Evolutionary conservation across 2,329 filamentous ascomycete species (phyloP), one percentile per base, ranked within the genome.

Genomic region (Bisporella sp.): DNA sequence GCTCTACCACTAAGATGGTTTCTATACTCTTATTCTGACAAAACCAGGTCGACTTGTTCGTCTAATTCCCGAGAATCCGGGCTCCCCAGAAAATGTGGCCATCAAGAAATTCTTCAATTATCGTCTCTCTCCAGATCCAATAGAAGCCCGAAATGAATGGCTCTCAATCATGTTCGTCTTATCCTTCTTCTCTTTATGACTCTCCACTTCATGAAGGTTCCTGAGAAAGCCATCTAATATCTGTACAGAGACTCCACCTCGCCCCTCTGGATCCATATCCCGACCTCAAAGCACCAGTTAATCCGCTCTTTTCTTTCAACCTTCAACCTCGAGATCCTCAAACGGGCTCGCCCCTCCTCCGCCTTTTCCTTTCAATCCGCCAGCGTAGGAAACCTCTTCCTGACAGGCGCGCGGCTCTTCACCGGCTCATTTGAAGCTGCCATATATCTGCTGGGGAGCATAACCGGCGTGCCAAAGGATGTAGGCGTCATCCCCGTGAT

Each of bases 361-460:
- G 81, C 82, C 5, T 92, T 91, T 64, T 85, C 90, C 66, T 92
- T 89, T 62, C 82, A 84, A 5, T 80, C 81, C 8, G 85, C 87
- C 6, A 87, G 84, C 55, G 79, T 91, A 6, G 87, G 87, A 6
- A 92, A 92, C 62, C 69, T 92, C 21, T 92, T 92, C 62, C 70
- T 92, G 45, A 90, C 87, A 0, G 92, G 90, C 1, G 91, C 89
- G 0, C 81, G 92, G 1, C 77, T 97, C 8, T 96, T 96, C 70
- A 90, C 89, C 1, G 92, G 92, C 32, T 92, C 86, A 52, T 92
- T 97, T 57, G 93, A 97, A 67, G 87, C 87, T 5, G 89, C 89
- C 41, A 93, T 97, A 55, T 96, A 96, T 64, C 79, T 97, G 2
- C 77, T 97, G 4, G 87, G 86, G 46, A 87, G 85, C 59, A 88